Conservation (phyloP, 371 early-diverging fungal genomes). For the Mucor velutinosus region DNA sequence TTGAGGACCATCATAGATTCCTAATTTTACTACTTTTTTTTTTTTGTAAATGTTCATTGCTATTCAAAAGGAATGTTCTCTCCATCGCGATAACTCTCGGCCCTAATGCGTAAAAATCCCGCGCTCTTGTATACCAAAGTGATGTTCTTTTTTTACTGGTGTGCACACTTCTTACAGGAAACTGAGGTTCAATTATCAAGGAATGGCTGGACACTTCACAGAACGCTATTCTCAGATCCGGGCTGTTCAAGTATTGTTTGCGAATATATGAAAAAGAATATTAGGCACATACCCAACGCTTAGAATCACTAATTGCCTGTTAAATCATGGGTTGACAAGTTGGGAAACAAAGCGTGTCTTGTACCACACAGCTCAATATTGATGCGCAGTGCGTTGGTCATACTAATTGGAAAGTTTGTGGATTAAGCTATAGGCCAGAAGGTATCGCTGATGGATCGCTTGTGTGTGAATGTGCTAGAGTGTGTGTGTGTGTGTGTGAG, state of each 20-base stretch:
- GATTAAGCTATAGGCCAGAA: too few species aligned
- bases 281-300: background rate
- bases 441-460: background rate
- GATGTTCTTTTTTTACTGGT: background rate
- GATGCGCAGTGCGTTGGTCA: background rate
- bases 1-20: background rate
- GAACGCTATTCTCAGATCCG: background rate
- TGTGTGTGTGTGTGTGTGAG: background rate
- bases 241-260: background rate
- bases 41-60: background rate
- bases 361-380: background rate
- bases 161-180: background rate
- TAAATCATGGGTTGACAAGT: background rate
- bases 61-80: background rate
- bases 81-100: background rate
- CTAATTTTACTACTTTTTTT: background rate
- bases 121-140: background rate
- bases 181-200: background rate
- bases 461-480: background rate
- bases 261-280: background rate
- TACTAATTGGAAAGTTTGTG: too few species aligned
- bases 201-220: background rate
- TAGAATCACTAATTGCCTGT: background rate
- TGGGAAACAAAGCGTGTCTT: background rate
- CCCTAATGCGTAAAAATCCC: background rate